A percentile compares a stretch with the other conserved stretches of the same genome.
Conservation (phyloP, 768 basidiomycete species). For the Cystobasidium onofrii region DNA sequence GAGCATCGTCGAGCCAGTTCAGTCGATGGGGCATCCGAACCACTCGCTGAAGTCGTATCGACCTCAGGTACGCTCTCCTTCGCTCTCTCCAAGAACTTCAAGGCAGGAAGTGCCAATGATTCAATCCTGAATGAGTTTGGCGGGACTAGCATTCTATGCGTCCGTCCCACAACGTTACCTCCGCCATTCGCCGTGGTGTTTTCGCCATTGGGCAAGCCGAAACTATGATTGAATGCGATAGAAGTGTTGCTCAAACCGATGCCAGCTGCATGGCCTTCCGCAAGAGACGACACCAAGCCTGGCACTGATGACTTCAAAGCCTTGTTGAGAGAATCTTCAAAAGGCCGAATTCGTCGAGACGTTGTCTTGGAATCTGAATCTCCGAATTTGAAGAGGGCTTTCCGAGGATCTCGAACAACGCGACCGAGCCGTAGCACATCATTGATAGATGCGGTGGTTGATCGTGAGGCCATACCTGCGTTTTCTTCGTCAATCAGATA, state of each 20-base stretch:
- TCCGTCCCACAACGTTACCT: constrained; percentile 55
- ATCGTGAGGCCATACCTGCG: constrained; percentile 60
- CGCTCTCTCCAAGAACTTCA: constrained; percentile 70
- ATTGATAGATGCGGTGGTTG: constrained; percentile 86
- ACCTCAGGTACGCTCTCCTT: constrained; percentile 58
- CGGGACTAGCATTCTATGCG: constrained; percentile 74
- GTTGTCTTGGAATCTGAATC: constrained; percentile 75
- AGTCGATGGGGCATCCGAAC: neutral
- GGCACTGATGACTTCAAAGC: constrained; percentile 86
- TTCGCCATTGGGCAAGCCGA: constrained; percentile 44
- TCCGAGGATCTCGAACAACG: constrained; percentile 66
- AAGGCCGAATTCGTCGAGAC: constrained; percentile 58
- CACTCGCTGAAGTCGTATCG: neutral
- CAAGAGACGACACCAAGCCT: constrained; percentile 57
- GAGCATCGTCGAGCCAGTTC: constrained; percentile 3
- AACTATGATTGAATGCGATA: neutral
- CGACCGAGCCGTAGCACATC: constrained; percentile 81
- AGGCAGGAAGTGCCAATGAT: constrained; percentile 85
- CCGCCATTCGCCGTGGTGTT: constrained; percentile 44
- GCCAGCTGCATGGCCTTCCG: constrained; percentile 20
- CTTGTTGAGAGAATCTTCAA: constrained; percentile 76
- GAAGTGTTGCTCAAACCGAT: neutral
- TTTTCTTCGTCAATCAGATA: constrained; percentile 88
- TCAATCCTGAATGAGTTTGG: constrained; percentile 92
- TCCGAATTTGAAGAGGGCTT: constrained; percentile 84